A percentile compares a stretch with the other conserved stretches of the same genome.
phyloP scores from a whole-genome alignment of 441 rosid species.

The Erysimum pusillum region DNA sequence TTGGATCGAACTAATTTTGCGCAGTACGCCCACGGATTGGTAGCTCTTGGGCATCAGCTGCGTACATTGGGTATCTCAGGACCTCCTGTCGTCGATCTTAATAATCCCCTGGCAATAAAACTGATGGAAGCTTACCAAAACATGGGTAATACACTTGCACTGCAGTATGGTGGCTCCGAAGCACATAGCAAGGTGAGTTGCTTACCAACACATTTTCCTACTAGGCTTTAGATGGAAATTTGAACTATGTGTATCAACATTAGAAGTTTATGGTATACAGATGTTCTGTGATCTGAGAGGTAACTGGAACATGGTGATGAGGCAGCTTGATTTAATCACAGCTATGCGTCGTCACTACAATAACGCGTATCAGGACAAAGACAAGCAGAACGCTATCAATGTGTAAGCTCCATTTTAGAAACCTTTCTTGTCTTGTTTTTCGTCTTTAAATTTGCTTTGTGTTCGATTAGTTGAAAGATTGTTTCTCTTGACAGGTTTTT shows the following conservation, averaged over 20 bases:
- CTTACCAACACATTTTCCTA: constrained; percentile 11
- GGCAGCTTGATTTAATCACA: constrained; percentile 70
- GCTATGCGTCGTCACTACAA: constrained; percentile 70
- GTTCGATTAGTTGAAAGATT: constrained; percentile 9
- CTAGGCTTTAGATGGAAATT: constrained; percentile 5
- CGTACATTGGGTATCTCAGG: constrained; percentile 58
- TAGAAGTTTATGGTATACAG: constrained; percentile 46
- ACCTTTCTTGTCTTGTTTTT: not conserved
- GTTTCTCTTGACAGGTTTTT: constrained; percentile 71
- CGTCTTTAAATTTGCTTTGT: not conserved
- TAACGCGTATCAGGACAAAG: constrained; percentile 68
- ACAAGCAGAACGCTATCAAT: constrained; percentile 81
- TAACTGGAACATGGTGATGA: constrained; percentile 70
- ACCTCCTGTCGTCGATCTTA: constrained; percentile 58
- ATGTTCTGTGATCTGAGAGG: constrained; percentile 75
- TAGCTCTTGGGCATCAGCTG: constrained; percentile 66
- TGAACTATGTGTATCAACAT: constrained; percentile 27
- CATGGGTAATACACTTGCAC: constrained; percentile 75
- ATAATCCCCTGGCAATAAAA: constrained; percentile 61
- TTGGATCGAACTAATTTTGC: constrained; percentile 84
- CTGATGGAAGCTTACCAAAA: constrained; percentile 66
- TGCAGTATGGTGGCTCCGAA: constrained; percentile 84
- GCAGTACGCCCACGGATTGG: constrained; percentile 73
- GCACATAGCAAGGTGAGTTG: constrained; percentile 75
- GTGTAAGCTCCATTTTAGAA: constrained; percentile 52